Conservation (phyloP, 2,329 filamentous ascomycete genomes). For the Aphanoascus verrucosus region DNA sequence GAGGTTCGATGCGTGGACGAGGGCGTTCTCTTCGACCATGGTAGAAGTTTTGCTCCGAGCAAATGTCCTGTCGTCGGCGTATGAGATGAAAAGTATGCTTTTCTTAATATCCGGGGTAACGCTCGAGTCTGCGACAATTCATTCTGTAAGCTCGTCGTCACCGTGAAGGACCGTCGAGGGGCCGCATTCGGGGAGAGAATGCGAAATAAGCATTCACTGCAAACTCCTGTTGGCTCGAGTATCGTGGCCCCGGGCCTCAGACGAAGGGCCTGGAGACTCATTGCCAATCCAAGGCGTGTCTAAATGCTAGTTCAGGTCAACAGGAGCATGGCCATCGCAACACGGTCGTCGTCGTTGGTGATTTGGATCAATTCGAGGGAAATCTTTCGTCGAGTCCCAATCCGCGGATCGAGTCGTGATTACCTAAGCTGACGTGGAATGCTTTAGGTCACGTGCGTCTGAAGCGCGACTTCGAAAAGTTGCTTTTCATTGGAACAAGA, state of each 20-base stretch:
- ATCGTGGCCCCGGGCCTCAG: conserved; percentile 24
- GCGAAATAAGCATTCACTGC: conserved; percentile 27
- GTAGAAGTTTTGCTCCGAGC: conserved; percentile 20
- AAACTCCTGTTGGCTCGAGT: conserved; percentile 25
- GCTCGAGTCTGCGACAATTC: conserved; percentile 22
- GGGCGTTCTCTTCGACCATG: conserved; percentile 16
- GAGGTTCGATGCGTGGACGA: conserved; percentile 20
- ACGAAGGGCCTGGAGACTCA: conserved; percentile 30
- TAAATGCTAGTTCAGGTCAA: not conserved
- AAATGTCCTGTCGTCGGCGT: conserved; percentile 15
- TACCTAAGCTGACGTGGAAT: not conserved
- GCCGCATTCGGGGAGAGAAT: conserved; percentile 17
- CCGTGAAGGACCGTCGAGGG: conserved; percentile 25
- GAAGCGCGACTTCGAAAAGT: not conserved
- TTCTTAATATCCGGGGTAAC: conserved; percentile 24
- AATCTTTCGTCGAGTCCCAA: not conserved
- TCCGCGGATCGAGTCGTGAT: too few relatives aligned
- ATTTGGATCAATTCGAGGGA: not conserved
- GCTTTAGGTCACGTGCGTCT: not conserved
- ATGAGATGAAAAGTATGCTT: conserved; percentile 34
- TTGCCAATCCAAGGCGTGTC: conserved; percentile 15
- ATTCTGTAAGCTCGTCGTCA: conserved; percentile 24
- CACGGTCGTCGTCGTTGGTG: not conserved
- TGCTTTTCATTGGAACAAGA: not conserved
- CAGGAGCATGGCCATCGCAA: not conserved